A percentile compares a stretch with the other conserved stretches of the same genome.
Conservation (phyloP, 2,329 filamentous ascomycete species). For the Exserohilum turcica region DNA sequence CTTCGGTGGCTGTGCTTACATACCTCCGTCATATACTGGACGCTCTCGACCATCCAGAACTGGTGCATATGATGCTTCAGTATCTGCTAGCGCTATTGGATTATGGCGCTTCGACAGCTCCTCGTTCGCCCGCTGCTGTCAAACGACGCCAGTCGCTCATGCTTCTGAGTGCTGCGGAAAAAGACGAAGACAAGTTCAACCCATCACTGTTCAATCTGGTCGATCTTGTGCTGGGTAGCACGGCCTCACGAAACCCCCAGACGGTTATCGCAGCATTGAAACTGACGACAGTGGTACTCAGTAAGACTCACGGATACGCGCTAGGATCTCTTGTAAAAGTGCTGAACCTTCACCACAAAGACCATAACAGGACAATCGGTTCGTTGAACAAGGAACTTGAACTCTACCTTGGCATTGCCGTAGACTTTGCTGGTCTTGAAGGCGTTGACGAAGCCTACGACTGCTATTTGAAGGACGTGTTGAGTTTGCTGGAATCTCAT, state of each 20-base stretch:
- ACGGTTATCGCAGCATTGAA: slow-evolving; percentile 89
- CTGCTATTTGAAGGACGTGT: slow-evolving; percentile 71
- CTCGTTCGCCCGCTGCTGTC: slow-evolving; percentile 64
- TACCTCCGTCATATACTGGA: slow-evolving; percentile 91
- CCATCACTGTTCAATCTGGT: slow-evolving; percentile 91
- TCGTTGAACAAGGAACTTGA: slow-evolving; percentile 77
- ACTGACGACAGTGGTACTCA: slow-evolving; percentile 82
- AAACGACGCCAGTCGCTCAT: slow-evolving; percentile 89
- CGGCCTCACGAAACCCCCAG: slow-evolving; percentile 82
- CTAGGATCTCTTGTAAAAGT: slow-evolving; percentile 76
- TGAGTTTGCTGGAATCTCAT: slow-evolving; percentile 71
- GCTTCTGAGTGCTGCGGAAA: slow-evolving; percentile 76
- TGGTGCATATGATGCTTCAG: slow-evolving; percentile 90
- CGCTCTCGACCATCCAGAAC: slow-evolving; percentile 87
- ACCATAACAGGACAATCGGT: slow-evolving; percentile 68
- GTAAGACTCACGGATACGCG: slow-evolving; percentile 86
- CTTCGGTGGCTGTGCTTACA: slow-evolving; percentile 91
- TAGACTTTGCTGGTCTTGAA: slow-evolving; percentile 69
- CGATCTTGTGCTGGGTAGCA: slow-evolving; percentile 84
- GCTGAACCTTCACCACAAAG: slow-evolving; percentile 60
- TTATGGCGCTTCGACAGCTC: slow-evolving; percentile 40
- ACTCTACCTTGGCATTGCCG: slow-evolving; percentile 70
- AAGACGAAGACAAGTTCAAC: slow-evolving; percentile 75
- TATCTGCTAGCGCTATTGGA: slow-evolving; percentile 86
- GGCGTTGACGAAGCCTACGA: slow-evolving; percentile 76